Evolutionary conservation across 257 asterid genomes (phyloP), one percentile per base, ranked within the genome.

Genomic region (Primulina eburnea): DNA sequence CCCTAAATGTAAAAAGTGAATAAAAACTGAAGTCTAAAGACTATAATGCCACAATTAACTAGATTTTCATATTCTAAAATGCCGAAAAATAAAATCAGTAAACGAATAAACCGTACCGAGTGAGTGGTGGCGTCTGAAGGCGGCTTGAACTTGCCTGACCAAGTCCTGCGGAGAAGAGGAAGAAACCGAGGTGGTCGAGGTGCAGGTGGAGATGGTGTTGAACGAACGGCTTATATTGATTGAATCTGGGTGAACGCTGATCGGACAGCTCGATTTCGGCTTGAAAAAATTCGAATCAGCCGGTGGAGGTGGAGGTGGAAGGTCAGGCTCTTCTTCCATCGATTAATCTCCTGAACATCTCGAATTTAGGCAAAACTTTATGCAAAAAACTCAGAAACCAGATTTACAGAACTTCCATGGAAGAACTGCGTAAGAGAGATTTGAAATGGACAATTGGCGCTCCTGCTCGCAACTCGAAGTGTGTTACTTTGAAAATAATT

Each of bases 281-380:
- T 78, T 79, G 62, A 85, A 50, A 80, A 85, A 80, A 17, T 78
- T 64, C 61, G 75, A 72, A 64, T 75, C 80, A 67, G 81, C 81
- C 38, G 81, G 81, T 34, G 87, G 94, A 85, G 81, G 77, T 61
- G 81, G 87, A 71, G 65, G 81, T 34, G 87, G 94, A 85, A 83
- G 89, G 81, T 90, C 89, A 84, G 87, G 76, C 85, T 92, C 94
- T 86, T 87, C 91, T 81, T 92, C 92, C 96, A 90, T 89, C 71
- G 92, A 81, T 77, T 71, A 73, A 72, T 66, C 81, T 68, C 80
- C 79, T 55, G 63, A 77, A 71, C 88, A 85, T 81, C 32, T 79
- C 83, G 64, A 74, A 30, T 57, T 50, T 26, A 60, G 62, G 34
- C 2, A 30, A 53, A 59, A 30, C 16, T 40, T 40, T 5, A 35